Evolutionary conservation across 75 land plant genomes (phyloP).

Genomic region (Pinus tabuliformis): DNA sequence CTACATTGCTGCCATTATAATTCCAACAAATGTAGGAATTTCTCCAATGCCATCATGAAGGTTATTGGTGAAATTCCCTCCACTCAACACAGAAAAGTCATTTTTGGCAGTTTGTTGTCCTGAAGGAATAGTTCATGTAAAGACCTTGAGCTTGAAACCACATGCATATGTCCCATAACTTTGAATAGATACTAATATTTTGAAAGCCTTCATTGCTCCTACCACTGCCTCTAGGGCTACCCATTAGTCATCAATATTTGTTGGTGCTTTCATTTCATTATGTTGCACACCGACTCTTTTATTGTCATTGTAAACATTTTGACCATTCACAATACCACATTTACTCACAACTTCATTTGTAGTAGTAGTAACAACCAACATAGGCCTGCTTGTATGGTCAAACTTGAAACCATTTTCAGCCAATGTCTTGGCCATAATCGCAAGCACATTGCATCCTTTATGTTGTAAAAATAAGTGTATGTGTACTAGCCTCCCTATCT

Average conservation of each 20-base stretch:
- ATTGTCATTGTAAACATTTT: neutral
- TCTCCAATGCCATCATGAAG: no score
- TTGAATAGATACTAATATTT: constrained; percentile 14
- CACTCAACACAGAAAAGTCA: no score
- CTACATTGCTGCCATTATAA: no score
- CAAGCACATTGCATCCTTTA: constrained; percentile 13
- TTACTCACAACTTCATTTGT: neutral
- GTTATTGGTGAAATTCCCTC: no score
- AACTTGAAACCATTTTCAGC: constrained; percentile 16
- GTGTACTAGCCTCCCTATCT: no score
- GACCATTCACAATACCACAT: neutral
- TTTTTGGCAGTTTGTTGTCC: neutral
- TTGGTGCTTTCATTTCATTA: neutral
- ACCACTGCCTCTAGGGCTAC: constrained; percentile 11
- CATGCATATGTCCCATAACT: constrained; percentile 20
- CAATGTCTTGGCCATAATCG: constrained; percentile 16
- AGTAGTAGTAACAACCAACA: neutral
- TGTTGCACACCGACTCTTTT: neutral
- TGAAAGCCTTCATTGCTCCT: constrained; percentile 18
- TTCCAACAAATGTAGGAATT: no score
- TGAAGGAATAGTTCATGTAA: neutral
- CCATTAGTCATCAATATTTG: constrained; percentile 12
- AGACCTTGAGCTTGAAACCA: constrained; percentile 20
- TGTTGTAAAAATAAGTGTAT: no score
- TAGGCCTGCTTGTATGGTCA: neutral